Evolutionary conservation across 2,329 filamentous ascomycete species (phyloP), one percentile per base, ranked within the genome.

Genomic region (Fonsecaea nubica): DNA sequence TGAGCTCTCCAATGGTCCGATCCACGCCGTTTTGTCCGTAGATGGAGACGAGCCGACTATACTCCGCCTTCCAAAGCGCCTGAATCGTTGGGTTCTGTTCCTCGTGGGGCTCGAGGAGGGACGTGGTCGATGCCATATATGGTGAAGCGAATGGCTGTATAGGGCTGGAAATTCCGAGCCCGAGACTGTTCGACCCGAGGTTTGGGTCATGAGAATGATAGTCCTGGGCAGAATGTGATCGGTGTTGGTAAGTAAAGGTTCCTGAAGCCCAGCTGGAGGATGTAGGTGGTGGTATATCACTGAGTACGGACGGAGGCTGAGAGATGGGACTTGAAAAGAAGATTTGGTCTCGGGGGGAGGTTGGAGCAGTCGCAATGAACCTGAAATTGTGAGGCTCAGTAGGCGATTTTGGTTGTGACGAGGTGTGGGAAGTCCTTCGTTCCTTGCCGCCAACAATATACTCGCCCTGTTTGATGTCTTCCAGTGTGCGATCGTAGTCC

Each of bases 21-120:
- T 65, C 67, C 1, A 66, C 65, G 10, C 60, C 65, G 12, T 50
- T 62, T 42, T 68, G 63, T 35, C 69, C 69, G 55, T 71, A 73
- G 9, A 74, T 67, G 9, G 72, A 69, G 15, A 62, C 64, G 4
- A 74, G 68, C 15, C 68, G 67, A 50, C 63, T 65, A 56, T 69
- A 72, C 58, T 74, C 72, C 7, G 72, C 72, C 55, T 70, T 73
- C 65, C 71, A 73, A 3, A 74, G 58, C 8, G 72, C 72, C 61
- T 68, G 63, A 18, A 74, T 66, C 33, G 71, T 70, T 10, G 67
- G 67, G 62, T 68, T 72, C 8, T 59, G 59, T 36, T 72, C 71
- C 15, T 69, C 69, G 7, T 64, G 64, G 4, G 62, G 58, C 38
- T 67, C 61, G n/a, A 59, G 54, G 2, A 69, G 61, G 30, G 69